Percentiles rank a stretch among this genome's conserved stretches.
Conservation (phyloP, 2,329 filamentous ascomycete species). For the Ascomycota sp. region DNA sequence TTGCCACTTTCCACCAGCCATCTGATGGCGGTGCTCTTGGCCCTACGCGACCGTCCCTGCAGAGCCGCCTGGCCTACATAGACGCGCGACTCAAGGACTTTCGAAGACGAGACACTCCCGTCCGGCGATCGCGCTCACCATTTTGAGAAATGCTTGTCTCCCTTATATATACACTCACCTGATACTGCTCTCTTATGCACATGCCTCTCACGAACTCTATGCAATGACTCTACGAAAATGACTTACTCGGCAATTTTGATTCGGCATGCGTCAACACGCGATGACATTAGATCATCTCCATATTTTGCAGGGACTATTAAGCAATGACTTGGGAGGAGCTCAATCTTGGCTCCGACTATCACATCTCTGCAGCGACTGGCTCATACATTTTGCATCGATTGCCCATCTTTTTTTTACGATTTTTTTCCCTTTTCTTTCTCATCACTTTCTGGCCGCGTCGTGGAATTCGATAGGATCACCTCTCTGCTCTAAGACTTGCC, state of each 20-base stretch:
- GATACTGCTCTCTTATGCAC: no score
- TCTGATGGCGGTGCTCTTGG: constrained; percentile 12
- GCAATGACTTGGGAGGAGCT: no score
- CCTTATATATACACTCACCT: background rate
- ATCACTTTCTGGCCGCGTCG: no score
- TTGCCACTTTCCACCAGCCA: constrained; percentile 34
- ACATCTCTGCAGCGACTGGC: no score
- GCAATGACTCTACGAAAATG: no score
- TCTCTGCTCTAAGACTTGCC: no score
- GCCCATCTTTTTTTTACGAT: constrained; percentile 2
- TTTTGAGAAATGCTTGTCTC: constrained; percentile 10
- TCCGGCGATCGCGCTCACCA: constrained; percentile 28
- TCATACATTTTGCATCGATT: no score
- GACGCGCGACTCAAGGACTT: constrained; percentile 36
- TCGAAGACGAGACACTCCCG: constrained; percentile 20
- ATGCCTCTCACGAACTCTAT: constrained; percentile 2
- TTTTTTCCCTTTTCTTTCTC: constrained; percentile 2
- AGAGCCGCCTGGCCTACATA: constrained; percentile 33
- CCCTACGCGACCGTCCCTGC: constrained; percentile 22
- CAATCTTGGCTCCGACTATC: no score
- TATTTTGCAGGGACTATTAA: no score
- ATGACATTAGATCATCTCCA: no score
- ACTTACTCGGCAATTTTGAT: no score
- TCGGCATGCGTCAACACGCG: no score
- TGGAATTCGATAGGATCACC: background rate